Percentiles rank a stretch among this genome's conserved stretches.
Evolutionary conservation across 1,284 basidiomycete genomes (phyloP).

Genomic region (Cryptococcus jaspeensis): DNA sequence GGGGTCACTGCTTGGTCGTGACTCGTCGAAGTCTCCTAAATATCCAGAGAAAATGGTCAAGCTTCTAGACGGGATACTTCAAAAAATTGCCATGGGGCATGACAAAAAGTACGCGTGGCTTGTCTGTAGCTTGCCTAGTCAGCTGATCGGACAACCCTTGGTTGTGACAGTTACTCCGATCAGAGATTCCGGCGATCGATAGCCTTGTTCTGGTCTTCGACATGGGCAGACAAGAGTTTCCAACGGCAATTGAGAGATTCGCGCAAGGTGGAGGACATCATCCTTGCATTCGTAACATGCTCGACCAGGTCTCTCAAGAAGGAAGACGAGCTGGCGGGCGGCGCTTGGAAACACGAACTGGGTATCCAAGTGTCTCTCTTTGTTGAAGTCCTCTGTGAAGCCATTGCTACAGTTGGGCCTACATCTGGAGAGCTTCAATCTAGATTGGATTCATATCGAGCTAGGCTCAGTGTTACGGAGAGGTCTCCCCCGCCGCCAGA

Average conservation of each 20-base stretch:
- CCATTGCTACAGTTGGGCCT: slow-evolving; percentile 67
- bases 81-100: slow-evolving; percentile 87
- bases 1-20: slow-evolving; percentile 34
- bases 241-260: slow-evolving; percentile 90
- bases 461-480: slow-evolving; percentile 7
- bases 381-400: slow-evolving; percentile 79
- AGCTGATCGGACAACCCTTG: background rate
- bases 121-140: background rate
- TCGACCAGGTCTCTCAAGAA: slow-evolving; percentile 82
- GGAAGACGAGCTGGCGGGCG: slow-evolving; percentile 62
- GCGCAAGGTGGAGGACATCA: slow-evolving; percentile 94
- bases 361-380: slow-evolving; percentile 88
- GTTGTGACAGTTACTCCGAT: slow-evolving; percentile 68
- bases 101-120: slow-evolving; percentile 66
- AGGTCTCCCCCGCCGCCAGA: too few relatives aligned
- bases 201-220: slow-evolving; percentile 79
- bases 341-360: slow-evolving; percentile 88
- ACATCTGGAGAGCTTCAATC: slow-evolving; percentile 78
- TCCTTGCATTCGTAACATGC: slow-evolving; percentile 80
- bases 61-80: slow-evolving; percentile 77
- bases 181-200: slow-evolving; percentile 81
- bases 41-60: slow-evolving; percentile 91
- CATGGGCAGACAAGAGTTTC: slow-evolving; percentile 78
- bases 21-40: slow-evolving; percentile 66
- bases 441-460: slow-evolving; percentile 51